Evolutionary conservation across 2,329 filamentous ascomycete species (phyloP).

Genomic region (Sporothrix dimorphospora): DNA sequence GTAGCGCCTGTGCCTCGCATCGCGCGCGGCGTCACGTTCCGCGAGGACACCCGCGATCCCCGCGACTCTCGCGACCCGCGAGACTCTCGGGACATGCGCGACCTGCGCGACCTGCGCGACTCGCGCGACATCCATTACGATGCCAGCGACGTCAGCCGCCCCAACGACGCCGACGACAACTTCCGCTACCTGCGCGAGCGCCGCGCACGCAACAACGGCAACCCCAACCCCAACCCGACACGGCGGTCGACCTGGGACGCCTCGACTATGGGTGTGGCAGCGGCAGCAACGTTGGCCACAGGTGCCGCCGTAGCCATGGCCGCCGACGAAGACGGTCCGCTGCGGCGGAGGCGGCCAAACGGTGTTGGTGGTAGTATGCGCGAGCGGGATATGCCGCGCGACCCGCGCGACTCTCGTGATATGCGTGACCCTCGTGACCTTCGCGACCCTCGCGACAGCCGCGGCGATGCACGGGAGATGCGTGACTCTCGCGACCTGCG

Average conservation of each 20-base stretch:
- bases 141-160: not conserved
- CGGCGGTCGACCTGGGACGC: conserved; percentile 23
- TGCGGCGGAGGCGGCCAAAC: conserved; percentile 11
- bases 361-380: not conserved
- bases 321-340: not conserved
- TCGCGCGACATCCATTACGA: conserved; percentile 21
- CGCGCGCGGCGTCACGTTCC: conserved; percentile 16
- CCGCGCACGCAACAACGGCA: conserved; percentile 14
- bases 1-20: not conserved
- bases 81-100: conserved; percentile 11
- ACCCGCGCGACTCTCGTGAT: not conserved
- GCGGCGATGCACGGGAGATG: not conserved
- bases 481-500: not conserved
- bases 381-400: not conserved
- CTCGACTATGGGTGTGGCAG: not conserved
- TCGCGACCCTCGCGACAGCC: not conserved
- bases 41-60: not conserved
- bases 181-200: conserved; percentile 21
- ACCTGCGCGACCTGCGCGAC: conserved; percentile 20
- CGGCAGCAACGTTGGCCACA: conserved; percentile 1
- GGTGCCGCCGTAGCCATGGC: conserved; percentile 3
- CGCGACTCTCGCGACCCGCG: not conserved
- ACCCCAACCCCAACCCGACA: not conserved
- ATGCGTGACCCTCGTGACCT: not conserved
- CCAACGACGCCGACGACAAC: conserved; percentile 16